Evolutionary conservation across 2,329 filamentous ascomycete genomes (phyloP).

Genomic region (Hansfordia pulvinata): DNA sequence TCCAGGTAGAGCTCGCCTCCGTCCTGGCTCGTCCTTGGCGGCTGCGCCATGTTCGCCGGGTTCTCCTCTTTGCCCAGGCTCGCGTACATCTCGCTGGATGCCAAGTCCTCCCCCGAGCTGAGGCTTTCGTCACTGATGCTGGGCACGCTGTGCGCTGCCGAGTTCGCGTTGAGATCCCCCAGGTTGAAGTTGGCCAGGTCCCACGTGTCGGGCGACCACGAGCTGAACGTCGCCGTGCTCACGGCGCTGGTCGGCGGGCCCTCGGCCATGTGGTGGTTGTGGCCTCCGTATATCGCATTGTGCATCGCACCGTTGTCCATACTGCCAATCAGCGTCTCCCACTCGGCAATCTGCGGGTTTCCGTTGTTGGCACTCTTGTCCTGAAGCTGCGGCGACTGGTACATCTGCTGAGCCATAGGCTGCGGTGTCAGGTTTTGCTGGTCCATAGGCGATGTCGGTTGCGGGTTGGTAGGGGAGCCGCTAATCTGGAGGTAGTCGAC

Average conservation of each 20-base stretch:
- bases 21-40: no score
- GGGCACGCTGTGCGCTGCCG: conserved; percentile 35
- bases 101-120: conserved; percentile 38
- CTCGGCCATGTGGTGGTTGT: conserved; percentile 30
- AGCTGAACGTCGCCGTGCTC: conserved; percentile 16
- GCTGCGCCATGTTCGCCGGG: conserved; percentile 13
- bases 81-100: conserved; percentile 29
- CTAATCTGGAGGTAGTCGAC: conserved; percentile 46
- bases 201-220: conserved; percentile 46
- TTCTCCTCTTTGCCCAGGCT: conserved; percentile 25
- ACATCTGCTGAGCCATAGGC: conserved; percentile 16
- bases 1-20: no score
- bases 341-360: conserved; percentile 40
- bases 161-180: conserved; percentile 28
- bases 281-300: conserved; percentile 64
- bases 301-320: conserved; percentile 73
- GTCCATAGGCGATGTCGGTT: conserved; percentile 32
- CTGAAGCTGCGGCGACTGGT: conserved; percentile 8
- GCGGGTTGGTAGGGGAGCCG: conserved; percentile 30
- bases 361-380: conserved; percentile 8
- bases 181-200: conserved; percentile 37
- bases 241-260: conserved; percentile 27
- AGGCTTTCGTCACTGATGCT: conserved; percentile 45
- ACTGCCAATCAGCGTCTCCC: conserved; percentile 69
- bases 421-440: conserved; percentile 22